Base-by-base conservation (phyloP, 768 basidiomycete genomes). In the Crepidotus variabilis region DNA sequence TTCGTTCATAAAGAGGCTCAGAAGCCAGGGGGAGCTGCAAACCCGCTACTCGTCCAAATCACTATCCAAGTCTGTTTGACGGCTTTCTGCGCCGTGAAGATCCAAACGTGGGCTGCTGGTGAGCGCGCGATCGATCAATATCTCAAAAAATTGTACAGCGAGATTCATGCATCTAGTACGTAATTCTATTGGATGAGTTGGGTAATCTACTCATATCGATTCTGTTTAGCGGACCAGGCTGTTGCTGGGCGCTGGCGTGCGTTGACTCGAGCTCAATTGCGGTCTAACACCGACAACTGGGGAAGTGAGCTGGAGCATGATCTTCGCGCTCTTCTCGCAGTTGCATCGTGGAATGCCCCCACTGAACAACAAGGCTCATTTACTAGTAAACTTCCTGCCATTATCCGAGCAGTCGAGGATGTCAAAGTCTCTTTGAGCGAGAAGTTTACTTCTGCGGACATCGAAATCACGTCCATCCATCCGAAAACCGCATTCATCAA, bases 231-330 rank as follows among this genome's bases (percentile, higher is more conserved):
- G 62, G 72, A 72, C 39, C 77, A 79, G 55, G 71, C 78, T 4
- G 68, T 78, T 34, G 69, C 76, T 3, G 74, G 75, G 24, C 67
- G 75, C 51, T 80, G 78, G 77, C 72, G 77, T 1, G 71, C 76
- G 13, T 61, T 79, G 36, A 77, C 77, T 10, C 65, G 67, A 14
- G 57, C 64, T 21, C 66, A 71, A 20, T 46, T 55, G 36, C 18
- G 46, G 7, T 47, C 59, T 58, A 24, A 67, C 60, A 46, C 59
- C 51, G 23, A 61, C 52, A 54, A 46, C 54, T 57, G 59, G 56
- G 47, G 22, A 39, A 45, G 43, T 11, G 52, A 54, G 10, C 21
- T 57, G 16, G 45, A 21, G 6, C 20, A 23, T 6, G 53, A 54
- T 2, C 35, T 58, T 23, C 21, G 47, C 20, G 50, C 47, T 7